Conservation (phyloP, 306 rosid species). For the Rosa multiflora region DNA sequence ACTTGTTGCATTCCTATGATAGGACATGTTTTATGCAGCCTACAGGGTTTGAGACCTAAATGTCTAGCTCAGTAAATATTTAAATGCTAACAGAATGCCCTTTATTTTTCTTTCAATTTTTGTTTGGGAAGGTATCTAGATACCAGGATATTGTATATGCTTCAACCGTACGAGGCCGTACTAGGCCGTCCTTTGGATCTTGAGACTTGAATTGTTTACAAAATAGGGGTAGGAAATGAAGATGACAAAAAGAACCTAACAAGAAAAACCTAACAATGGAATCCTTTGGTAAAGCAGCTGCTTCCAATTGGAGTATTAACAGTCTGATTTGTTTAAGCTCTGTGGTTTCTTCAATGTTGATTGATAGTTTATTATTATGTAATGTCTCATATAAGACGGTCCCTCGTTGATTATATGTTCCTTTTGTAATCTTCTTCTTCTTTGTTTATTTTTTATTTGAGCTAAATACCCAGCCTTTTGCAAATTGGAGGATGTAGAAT, state of each 20-base stretch:
- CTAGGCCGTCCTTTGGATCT: not conserved
- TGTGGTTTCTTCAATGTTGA: not conserved
- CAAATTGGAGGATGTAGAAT: not conserved
- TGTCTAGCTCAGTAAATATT: not conserved
- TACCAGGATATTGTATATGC: not conserved
- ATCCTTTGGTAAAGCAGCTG: not conserved
- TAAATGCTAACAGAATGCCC: not conserved
- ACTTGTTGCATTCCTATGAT: not conserved
- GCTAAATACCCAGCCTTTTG: not conserved
- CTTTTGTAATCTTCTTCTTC: too few relatives aligned
- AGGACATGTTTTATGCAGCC: not conserved
- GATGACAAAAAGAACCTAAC: not conserved
- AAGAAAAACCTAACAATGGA: not conserved
- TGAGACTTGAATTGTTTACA: not conserved
- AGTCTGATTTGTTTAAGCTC: not conserved
- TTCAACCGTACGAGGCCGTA: not conserved
- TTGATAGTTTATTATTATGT: not conserved
- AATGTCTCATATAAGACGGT: not conserved
- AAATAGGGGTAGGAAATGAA: not conserved
- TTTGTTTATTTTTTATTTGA: too few relatives aligned
- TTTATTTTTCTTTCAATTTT: not conserved
- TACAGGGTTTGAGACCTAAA: not conserved
- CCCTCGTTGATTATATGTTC: not conserved
- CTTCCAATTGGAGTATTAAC: not conserved
- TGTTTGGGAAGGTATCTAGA: not conserved